Evolutionary conservation across 768 basidiomycete species (phyloP), one percentile per base, ranked within the genome.

Genomic region (Leccinum barrowsii): DNA sequence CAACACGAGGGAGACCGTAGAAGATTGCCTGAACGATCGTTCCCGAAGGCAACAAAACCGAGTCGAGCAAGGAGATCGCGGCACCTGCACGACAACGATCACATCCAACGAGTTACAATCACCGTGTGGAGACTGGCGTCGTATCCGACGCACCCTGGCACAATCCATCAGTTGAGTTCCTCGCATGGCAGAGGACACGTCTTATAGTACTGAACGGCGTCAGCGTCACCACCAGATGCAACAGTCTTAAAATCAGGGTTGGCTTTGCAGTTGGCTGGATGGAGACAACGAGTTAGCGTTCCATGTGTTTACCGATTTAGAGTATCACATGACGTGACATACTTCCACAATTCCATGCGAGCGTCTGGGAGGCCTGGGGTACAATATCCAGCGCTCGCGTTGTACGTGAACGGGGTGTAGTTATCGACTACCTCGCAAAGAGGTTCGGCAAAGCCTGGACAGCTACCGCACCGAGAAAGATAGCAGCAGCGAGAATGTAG

Each of bases 291-390:
- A 30, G 21, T 61, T 28, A 54, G 26, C 24, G 15, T 50, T 44
- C 19, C 13, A 21, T 10, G 24, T 12, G 2, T 15, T 2, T 10
- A 55, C 1, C 0, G 1, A n/a, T 21, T 22, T 4, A 34, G 21
- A 15, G 50, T 10, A 47, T 37, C 24, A 10, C 5, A 37, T 56
- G 7, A 40, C 30, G 44, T n/a, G 46, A 71, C 77, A 55, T 60
- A 82, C 83, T 60, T 70, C 85, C 85, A 67, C 85, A 86, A 30
- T 76, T 66, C 82, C 84, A 85, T 21, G 74, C 72, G 44, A 77
- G 61, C 24, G 78, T 81, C 42, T 70, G 54, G 4, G 75, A 54
- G 6, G 21, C 21, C 21, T 21, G 26, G 70, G 15, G 68, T 53
- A 56, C 85, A 86, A 61, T 82, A 81, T 1, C 74, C 83, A 10